Percentiles rank a stretch among this genome's conserved stretches.
These are phyloP conservation scores for Kwoniella sp. DNA, from an alignment of 768 basidiomycete genomes.

Conservation along the genomic window DNA sequence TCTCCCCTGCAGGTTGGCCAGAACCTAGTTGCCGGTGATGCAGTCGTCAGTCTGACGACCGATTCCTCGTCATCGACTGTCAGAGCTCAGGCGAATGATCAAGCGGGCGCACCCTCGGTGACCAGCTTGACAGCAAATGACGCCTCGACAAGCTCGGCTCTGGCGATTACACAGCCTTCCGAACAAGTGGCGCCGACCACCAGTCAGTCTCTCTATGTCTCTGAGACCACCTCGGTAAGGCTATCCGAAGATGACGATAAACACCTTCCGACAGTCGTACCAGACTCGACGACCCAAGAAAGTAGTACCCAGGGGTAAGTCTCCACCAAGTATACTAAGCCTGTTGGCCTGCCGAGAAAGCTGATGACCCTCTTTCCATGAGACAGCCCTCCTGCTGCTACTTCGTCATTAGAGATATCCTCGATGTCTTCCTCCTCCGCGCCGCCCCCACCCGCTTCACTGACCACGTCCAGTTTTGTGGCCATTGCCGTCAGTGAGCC, in stretches of 20 bases:
- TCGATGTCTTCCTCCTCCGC: too few relatives aligned
- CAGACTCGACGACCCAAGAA: not conserved
- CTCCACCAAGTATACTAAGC: not conserved
- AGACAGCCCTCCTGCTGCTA: too few relatives aligned
- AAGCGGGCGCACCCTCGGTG: not conserved
- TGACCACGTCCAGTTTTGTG: too few relatives aligned
- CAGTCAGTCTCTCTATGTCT: not conserved
- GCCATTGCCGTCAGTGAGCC: too few relatives aligned
- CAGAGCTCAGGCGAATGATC: not conserved
- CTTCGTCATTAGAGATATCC: too few relatives aligned
- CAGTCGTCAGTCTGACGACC: not conserved
- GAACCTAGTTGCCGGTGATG: not conserved
- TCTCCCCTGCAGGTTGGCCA: not conserved
- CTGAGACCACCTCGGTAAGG: not conserved
- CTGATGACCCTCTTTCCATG: not conserved
- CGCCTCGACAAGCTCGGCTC: not conserved
- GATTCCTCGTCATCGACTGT: not conserved
- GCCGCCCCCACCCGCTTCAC: too few relatives aligned
- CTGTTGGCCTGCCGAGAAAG: too few relatives aligned
- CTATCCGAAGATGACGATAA: not conserved
- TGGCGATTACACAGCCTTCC: not conserved
- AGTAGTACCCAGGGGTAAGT: not conserved
- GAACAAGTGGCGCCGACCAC: not conserved
- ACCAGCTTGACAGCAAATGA: not conserved
- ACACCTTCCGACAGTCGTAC: not conserved